Percentiles rank a stretch among this genome's conserved stretches.
Conservation (phyloP, 495 filamentous ascomycete genomes). For the Talaromyces thailandensis region DNA sequence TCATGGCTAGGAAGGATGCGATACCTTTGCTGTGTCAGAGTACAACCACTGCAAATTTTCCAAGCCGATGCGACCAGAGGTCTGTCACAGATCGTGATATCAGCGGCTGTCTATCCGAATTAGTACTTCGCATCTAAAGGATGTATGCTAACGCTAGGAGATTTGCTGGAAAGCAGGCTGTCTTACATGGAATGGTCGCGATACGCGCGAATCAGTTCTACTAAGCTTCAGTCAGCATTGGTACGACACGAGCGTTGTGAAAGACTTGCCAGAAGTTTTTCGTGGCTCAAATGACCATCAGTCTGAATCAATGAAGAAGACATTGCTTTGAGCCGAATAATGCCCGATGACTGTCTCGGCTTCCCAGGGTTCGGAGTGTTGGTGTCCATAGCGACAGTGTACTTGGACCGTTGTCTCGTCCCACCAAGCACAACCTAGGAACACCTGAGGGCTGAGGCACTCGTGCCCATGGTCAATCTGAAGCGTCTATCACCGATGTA, state of each 20-base stretch:
- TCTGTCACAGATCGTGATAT: not conserved
- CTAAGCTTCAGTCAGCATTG: not conserved
- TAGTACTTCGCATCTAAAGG: not conserved
- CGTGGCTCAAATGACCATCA: not conserved
- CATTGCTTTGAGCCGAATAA: not conserved
- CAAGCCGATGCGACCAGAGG: not conserved
- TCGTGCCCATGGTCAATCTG: not conserved
- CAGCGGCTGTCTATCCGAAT: not conserved
- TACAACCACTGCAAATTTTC: not conserved
- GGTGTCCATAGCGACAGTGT: not conserved
- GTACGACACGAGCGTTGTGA: not conserved
- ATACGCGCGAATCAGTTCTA: not conserved
- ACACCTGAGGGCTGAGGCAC: not conserved
- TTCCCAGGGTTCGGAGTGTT: not conserved
- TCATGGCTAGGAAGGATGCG: not conserved
- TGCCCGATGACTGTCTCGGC: not conserved
- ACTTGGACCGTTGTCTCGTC: not conserved
- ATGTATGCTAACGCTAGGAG: not conserved
- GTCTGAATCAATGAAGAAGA: not conserved
- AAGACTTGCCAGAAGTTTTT: not conserved
- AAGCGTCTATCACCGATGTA: not conserved
- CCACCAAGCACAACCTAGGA: not conserved
- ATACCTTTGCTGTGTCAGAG: not conserved
- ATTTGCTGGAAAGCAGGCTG: no score
- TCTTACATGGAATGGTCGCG: not conserved